phyloP scores from a whole-genome alignment of 1,284 basidiomycete genomes.

The Ganoderma lingzhi region DNA sequence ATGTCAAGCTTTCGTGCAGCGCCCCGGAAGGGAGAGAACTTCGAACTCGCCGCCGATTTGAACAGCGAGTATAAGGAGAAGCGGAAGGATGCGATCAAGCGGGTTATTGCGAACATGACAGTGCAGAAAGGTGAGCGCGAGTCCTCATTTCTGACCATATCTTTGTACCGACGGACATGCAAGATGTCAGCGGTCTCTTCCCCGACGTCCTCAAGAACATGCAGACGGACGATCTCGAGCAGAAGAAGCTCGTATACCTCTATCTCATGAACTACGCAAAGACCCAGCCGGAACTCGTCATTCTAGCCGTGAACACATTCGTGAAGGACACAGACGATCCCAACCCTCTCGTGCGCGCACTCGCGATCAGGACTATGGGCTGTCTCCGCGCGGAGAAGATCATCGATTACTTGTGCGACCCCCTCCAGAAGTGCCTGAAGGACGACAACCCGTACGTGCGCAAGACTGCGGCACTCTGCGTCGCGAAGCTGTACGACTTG shows the following conservation, averaged over 20 bases:
- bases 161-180: constrained; percentile 12
- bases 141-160: constrained; percentile 26
- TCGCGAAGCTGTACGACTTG: constrained; percentile 96
- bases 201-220: constrained; percentile 99
- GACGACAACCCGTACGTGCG: constrained; percentile 99
- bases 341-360: constrained; percentile 94
- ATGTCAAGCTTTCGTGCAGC: constrained; percentile 60
- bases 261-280: constrained; percentile 99
- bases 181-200: constrained; percentile 95
- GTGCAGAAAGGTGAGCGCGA: constrained; percentile 82
- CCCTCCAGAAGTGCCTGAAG: constrained; percentile 87
- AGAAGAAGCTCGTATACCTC: constrained; percentile 97
- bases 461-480: constrained; percentile 95
- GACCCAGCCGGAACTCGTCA: constrained; percentile 97
- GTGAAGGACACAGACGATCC: constrained; percentile 97
- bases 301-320: constrained; percentile 98
- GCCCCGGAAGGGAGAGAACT: constrained; percentile 89
- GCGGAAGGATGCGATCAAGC: constrained; percentile 98
- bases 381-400: constrained; percentile 98
- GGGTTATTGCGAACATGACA: constrained; percentile 95
- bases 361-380: constrained; percentile 98
- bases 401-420: constrained; percentile 97
- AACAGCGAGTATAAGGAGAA: constrained; percentile 97
- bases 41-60: constrained; percentile 92
- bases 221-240: constrained; percentile 94